Conservation (phyloP, 257 asterid species). For the Osmanthus fragrans region DNA sequence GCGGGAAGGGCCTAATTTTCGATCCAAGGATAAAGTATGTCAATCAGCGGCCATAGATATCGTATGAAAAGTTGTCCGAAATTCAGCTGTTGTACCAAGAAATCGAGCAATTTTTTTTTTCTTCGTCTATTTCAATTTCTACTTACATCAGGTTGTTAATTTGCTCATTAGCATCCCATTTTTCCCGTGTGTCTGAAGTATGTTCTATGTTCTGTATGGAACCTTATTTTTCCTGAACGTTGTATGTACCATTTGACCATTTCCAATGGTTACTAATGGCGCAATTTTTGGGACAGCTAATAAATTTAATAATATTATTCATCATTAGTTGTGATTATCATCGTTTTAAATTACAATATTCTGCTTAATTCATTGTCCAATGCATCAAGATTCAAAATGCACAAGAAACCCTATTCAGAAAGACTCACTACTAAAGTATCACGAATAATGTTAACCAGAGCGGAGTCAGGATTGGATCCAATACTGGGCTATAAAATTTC, state of each 20-base stretch:
- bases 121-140: neutral
- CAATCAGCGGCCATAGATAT: constrained; percentile 62
- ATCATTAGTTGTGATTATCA: too few relatives aligned
- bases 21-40: constrained; percentile 94
- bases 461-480: too few relatives aligned
- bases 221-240: neutral
- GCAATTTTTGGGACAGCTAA: too few relatives aligned
- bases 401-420: too few relatives aligned
- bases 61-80: neutral
- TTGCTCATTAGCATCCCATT: neutral
- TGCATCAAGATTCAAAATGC: too few relatives aligned
- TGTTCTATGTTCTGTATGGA: neutral
- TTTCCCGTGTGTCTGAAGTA: neutral
- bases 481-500: too few relatives aligned
- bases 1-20: constrained; percentile 87
- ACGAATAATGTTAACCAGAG: too few relatives aligned
- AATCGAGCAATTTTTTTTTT: neutral
- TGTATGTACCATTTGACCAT: neutral
- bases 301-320: too few relatives aligned
- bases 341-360: too few relatives aligned
- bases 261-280: neutral
- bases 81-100: neutral
- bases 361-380: too few relatives aligned
- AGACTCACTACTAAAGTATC: too few relatives aligned
- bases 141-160: neutral